Evolutionary conservation across 495 filamentous ascomycete genomes (phyloP), one percentile per base, ranked within the genome.

Genomic region (Aeminium ludgeri): DNA sequence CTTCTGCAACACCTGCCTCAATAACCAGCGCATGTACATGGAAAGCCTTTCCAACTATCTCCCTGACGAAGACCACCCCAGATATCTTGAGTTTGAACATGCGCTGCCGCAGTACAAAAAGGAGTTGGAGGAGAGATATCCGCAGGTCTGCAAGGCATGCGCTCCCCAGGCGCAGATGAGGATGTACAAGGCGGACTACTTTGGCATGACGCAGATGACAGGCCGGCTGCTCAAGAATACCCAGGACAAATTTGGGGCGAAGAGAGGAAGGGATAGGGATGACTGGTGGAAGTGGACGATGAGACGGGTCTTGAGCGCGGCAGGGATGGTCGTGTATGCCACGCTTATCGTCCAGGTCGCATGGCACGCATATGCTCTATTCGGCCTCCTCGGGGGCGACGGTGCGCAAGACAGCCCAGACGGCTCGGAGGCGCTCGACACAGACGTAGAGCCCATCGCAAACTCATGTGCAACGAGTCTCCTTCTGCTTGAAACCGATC

Each of bases 121-220:
- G 38, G 64, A 69, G 27, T 63, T 89, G 30, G 83, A 91, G 58
- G 63, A 74, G 44, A 67, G 72, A 36, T 92, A 89, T 58, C 86
- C 86, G 10, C 82, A 86, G 51, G 73, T 91, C 20, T 94, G 86
- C 64, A 70, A 67, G 37, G 62, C 71, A 13, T 94, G 86, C 56
- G 74, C 78, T 44, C 74, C 76, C 6, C 65, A 56, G 25, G 83
- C 82, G 15, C 66, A 67, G 30, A 55, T 66, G 40, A 70, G 73
- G 43, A 74, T 93, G 17, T 63, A 71, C 27, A 61, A 72, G 44
- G 70, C 82, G 2, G 72, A 67, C 0, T 87, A 87, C 57, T 76
- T 74, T 30, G 84, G 83, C 10, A 34, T 38, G 3, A 72, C 83
- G 16, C 81, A 89, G 55, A 66, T 81, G 50, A 60, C 89, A 20